Evolutionary conservation across 805 yeast genomes (phyloP).

Genomic region (Myxozyma mucilagina): DNA sequence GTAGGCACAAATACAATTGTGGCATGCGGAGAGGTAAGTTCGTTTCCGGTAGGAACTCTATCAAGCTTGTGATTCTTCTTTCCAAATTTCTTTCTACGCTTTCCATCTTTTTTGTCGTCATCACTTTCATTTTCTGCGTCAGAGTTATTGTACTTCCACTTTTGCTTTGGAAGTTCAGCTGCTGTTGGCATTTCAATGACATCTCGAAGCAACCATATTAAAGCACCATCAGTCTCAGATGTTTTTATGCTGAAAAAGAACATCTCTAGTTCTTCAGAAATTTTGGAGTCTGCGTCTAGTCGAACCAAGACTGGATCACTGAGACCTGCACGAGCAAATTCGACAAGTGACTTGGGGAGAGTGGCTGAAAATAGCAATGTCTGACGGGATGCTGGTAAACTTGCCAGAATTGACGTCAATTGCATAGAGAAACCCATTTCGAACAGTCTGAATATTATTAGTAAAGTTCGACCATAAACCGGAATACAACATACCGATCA

Average conservation of each 20-base stretch:
- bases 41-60: constrained; percentile 73
- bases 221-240: constrained; percentile 85
- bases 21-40: constrained; percentile 78
- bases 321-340: constrained; percentile 96
- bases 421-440: constrained; percentile 97
- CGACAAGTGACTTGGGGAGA: constrained; percentile 85
- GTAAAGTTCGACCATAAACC: constrained; percentile 4
- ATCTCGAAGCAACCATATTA: constrained; percentile 74
- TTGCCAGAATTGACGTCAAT: constrained; percentile 79
- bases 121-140: constrained; percentile 51
- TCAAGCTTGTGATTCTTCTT: neutral
- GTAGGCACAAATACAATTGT: constrained; percentile 96
- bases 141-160: constrained; percentile 8
- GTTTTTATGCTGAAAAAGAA: constrained; percentile 77
- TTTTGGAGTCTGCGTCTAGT: constrained; percentile 87
- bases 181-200: constrained; percentile 72
- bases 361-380: constrained; percentile 93
- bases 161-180: constrained; percentile 67
- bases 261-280: constrained; percentile 89
- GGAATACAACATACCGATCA: constrained; percentile 54
- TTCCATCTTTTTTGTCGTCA: constrained; percentile 38
- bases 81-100: constrained; percentile 20
- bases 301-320: constrained; percentile 89
- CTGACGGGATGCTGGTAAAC: constrained; percentile 81
- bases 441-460: constrained; percentile 49